Conservation (phyloP, 1,284 basidiomycete species). For the Cutaneotrichosporon sp. region DNA sequence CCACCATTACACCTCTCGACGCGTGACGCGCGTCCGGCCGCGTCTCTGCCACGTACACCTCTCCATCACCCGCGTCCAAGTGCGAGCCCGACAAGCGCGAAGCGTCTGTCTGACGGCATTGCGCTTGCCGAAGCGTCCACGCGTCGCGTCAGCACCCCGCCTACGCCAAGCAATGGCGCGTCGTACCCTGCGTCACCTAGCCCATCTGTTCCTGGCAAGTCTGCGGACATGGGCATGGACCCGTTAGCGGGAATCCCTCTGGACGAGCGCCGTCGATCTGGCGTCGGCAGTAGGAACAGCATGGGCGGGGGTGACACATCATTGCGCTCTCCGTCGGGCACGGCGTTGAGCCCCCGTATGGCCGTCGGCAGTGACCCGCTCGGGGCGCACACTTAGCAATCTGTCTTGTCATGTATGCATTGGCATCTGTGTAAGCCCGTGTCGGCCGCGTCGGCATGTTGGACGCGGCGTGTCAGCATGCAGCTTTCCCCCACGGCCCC, state of each 20-base stretch:
- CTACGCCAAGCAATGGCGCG: too few relatives aligned
- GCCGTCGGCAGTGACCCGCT: constrained; percentile 15
- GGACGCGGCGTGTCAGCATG: too few relatives aligned
- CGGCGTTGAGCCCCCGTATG: constrained; percentile 3
- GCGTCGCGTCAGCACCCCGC: not conserved
- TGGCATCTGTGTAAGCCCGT: not conserved
- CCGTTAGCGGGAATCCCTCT: constrained; percentile 10
- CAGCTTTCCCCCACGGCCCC: too few relatives aligned
- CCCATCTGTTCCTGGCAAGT: not conserved
- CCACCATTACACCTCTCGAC: constrained; percentile 14
- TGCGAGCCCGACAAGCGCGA: not conserved
- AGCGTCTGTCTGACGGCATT: not conserved
- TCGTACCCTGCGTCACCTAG: not conserved
- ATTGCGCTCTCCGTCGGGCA: constrained; percentile 3
- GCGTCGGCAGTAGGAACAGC: not conserved
- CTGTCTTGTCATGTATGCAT: not conserved
- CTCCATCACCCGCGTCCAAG: constrained; percentile 3
- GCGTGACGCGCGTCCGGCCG: constrained; percentile 14
- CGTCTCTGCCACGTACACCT: constrained; percentile 13
- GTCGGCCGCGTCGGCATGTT: too few relatives aligned
- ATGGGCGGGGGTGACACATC: not conserved
- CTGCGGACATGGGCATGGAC: constrained; percentile 3
- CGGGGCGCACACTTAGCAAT: constrained; percentile 5
- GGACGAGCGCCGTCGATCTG: constrained; percentile 4
- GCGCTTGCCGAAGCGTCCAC: not conserved